Percentiles rank a stretch among this genome's conserved stretches.
Conservation (phyloP, 257 asterid genomes). For the Przewalskia tangutica region DNA sequence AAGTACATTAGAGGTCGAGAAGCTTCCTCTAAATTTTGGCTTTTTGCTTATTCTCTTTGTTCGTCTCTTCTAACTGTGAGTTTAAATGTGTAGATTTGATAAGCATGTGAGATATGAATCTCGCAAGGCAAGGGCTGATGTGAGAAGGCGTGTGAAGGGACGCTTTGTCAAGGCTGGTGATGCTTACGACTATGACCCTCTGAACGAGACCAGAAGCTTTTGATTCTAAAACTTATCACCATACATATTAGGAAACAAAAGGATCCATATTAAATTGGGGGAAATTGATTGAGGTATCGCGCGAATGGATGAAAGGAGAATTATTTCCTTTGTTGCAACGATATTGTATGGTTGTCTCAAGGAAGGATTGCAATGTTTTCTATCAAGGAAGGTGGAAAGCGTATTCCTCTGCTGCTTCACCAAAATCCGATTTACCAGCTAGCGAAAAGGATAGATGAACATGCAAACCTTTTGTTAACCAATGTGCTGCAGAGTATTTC, state of each 20-base stretch:
- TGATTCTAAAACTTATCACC: conserved; percentile 9
- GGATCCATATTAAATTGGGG: not conserved
- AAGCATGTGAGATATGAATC: conserved; percentile 53
- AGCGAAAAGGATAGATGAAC: not conserved
- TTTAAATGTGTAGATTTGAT: conserved; percentile 32
- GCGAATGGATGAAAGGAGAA: not conserved
- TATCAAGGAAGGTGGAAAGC: not conserved
- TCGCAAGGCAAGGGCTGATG: conserved; percentile 63
- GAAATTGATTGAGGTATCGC: not conserved
- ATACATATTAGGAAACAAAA: not conserved
- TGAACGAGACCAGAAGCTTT: conserved; percentile 17
- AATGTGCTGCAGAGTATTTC: not conserved
- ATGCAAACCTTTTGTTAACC: not conserved
- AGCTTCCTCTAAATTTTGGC: not conserved
- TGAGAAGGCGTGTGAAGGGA: conserved; percentile 70
- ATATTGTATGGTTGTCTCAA: not conserved
- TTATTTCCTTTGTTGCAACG: not conserved
- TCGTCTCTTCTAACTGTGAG: not conserved
- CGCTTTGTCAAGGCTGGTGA: conserved; percentile 69
- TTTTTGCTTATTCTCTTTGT: not conserved
- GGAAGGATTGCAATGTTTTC: not conserved
- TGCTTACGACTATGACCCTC: conserved; percentile 56
- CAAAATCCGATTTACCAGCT: not conserved
- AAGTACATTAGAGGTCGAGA: not conserved
- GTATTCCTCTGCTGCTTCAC: not conserved